These are phyloP conservation scores for Penicillium cinerascens DNA, from an alignment of 495 filamentous ascomycete species.

Conservation along the genomic window DNA sequence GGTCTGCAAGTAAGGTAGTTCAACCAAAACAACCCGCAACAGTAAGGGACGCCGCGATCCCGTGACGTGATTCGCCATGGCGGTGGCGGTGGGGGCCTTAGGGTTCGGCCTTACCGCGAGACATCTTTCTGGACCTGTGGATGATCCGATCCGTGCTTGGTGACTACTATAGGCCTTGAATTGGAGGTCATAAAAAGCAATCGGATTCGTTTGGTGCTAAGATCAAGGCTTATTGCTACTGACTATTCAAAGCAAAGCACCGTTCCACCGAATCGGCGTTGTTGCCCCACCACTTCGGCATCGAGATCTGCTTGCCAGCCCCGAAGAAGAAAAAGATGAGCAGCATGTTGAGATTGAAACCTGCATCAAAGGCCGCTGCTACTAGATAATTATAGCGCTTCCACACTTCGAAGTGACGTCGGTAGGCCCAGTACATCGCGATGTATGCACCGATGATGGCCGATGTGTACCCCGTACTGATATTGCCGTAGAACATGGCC, in stretches of 20 bases:
- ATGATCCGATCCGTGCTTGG: not conserved
- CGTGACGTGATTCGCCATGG: slow-evolving; percentile 19
- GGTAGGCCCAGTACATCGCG: slow-evolving; percentile 53
- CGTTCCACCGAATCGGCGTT: slow-evolving; percentile 31
- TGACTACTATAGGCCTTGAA: not conserved
- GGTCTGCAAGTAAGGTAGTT: slow-evolving; percentile 25
- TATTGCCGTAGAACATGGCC: slow-evolving; percentile 35
- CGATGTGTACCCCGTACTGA: slow-evolving; percentile 53
- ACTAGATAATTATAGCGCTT: slow-evolving; percentile 54
- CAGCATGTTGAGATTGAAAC: slow-evolving; percentile 55
- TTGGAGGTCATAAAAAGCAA: not conserved
- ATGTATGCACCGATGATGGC: slow-evolving; percentile 54
- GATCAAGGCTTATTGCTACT: not conserved
- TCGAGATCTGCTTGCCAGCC: slow-evolving; percentile 47
- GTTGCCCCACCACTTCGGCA: slow-evolving; percentile 60
- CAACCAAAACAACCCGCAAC: slow-evolving; percentile 29
- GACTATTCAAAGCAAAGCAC: slow-evolving; percentile 31
- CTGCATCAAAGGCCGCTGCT: slow-evolving; percentile 55
- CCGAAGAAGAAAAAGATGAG: slow-evolving; percentile 55
- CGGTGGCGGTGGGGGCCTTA: slow-evolving; percentile 9
- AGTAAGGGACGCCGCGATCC: slow-evolving; percentile 25
- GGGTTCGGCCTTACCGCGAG: too few relatives aligned
- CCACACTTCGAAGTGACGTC: slow-evolving; percentile 53
- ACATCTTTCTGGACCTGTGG: not conserved
- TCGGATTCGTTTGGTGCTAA: not conserved